A percentile compares a stretch with the other conserved stretches of the same genome.
These are phyloP conservation scores for Spizellomyces sp. DNA, from an alignment of 192 early-diverging fungal genomes.

Conservation along the genomic window DNA sequence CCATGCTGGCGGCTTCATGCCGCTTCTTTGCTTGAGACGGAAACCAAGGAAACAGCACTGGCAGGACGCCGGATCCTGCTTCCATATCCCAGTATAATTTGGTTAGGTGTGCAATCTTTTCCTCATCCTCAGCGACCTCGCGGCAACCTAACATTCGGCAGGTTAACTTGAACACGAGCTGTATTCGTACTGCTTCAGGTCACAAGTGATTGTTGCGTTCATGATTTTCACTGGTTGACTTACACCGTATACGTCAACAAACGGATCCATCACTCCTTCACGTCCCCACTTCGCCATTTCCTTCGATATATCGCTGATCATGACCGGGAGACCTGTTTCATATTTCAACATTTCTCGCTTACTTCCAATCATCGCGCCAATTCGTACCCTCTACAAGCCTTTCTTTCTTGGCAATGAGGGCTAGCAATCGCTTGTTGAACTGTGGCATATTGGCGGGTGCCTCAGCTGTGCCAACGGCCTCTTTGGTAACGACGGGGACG, in stretches of 20 bases:
- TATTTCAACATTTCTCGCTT: too few relatives aligned
- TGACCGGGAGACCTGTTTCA: background rate
- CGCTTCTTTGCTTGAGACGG: background rate
- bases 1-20: background rate
- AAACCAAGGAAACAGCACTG: background rate
- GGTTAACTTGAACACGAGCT: background rate
- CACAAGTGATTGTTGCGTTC: too few relatives aligned
- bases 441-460: background rate
- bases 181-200: too few relatives aligned
- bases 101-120: background rate
- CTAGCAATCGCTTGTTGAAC: background rate
- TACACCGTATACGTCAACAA: background rate
- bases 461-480: background rate
- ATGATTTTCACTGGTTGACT: too few relatives aligned
- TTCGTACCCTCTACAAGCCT: background rate
- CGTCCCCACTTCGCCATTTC: background rate
- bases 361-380: too few relatives aligned
- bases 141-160: background rate
- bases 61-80: background rate
- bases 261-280: background rate
- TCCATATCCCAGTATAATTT: slow-evolving; percentile 3
- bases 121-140: background rate
- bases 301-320: background rate
- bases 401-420: background rate
- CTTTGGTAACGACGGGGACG: background rate